phyloP scores from a whole-genome alignment of 805 yeast genomes.

The Ogataea degrootiae region DNA sequence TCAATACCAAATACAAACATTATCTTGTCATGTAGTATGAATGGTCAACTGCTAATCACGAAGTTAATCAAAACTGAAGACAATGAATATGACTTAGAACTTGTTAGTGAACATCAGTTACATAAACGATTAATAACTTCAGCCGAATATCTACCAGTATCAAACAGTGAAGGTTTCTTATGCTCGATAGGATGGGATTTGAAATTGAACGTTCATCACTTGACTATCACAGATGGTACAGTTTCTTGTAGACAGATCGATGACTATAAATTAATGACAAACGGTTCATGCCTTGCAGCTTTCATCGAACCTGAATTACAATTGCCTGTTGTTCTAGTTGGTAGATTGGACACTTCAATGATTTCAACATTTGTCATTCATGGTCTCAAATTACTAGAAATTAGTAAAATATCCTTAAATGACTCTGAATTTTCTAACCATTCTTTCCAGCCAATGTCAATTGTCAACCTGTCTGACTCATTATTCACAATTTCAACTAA shows the following conservation, averaged over 20 bases:
- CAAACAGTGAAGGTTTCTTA: conserved; percentile 29
- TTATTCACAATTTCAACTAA: conserved; percentile 64
- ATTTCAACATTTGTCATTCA: conserved; percentile 38
- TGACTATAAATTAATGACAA: conserved; percentile 37
- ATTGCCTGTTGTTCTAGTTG: conserved; percentile 42
- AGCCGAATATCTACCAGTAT: conserved; percentile 13
- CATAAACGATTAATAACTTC: conserved; percentile 29
- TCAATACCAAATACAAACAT: conserved; percentile 18
- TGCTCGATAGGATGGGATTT: conserved; percentile 61
- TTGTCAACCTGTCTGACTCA: conserved; percentile 27
- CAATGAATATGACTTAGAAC: conserved; percentile 3
- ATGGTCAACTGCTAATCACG: conserved; percentile 22
- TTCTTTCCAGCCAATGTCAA: conserved; percentile 55
- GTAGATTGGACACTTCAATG: conserved; percentile 57
- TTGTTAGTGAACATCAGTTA: conserved; percentile 15
- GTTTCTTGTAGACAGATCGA: conserved; percentile 15
- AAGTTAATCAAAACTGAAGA: conserved; percentile 1
- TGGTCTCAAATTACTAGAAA: conserved; percentile 26
- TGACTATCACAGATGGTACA: conserved; percentile 14
- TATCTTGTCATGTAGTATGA: conserved; percentile 31
- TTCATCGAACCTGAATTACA: conserved; percentile 10
- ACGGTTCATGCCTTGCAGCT: conserved; percentile 48
- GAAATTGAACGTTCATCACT: conserved; percentile 33
- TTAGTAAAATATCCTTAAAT: conserved; percentile 53
- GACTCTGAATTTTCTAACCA: conserved; percentile 68